These are phyloP conservation scores for Xylaria longipes DNA, from an alignment of 495 filamentous ascomycete genomes.

Conservation along the genomic window DNA sequence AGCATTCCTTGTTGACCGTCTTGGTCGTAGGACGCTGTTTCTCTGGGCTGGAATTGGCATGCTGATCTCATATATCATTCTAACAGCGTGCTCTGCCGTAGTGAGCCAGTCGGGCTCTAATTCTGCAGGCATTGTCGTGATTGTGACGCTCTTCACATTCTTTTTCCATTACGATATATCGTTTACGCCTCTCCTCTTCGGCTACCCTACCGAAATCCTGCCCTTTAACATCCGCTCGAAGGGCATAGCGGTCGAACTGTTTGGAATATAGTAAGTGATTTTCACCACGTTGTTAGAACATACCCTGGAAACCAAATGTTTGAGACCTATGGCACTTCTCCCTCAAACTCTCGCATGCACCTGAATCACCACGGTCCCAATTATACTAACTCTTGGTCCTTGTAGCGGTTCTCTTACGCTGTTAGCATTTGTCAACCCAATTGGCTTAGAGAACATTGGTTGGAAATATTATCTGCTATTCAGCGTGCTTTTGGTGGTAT, in stretches of 20 bases:
- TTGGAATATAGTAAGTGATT: slow-evolving; percentile 41
- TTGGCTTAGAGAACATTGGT: slow-evolving; percentile 47
- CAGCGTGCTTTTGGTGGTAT: slow-evolving; percentile 50
- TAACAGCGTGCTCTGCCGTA: slow-evolving; percentile 50
- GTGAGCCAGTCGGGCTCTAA: slow-evolving; percentile 37
- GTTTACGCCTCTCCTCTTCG: slow-evolving; percentile 35
- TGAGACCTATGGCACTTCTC: background rate
- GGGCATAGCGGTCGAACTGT: slow-evolving; percentile 56
- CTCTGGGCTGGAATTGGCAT: slow-evolving; percentile 59
- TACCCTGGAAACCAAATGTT: background rate
- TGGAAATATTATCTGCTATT: slow-evolving; percentile 55
- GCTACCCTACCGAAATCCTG: slow-evolving; percentile 49
- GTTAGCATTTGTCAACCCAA: slow-evolving; percentile 58
- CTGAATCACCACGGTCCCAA: background rate
- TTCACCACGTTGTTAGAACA: background rate
- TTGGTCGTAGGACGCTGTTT: slow-evolving; percentile 56
- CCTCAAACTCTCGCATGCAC: too few species aligned
- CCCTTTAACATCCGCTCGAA: slow-evolving; percentile 50
- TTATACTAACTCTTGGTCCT: background rate
- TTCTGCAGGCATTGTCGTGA: slow-evolving; percentile 47
- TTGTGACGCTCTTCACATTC: slow-evolving; percentile 50
- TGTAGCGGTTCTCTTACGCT: slow-evolving; percentile 50
- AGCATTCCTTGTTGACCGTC: slow-evolving; percentile 50
- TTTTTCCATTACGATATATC: slow-evolving; percentile 53
- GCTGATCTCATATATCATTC: slow-evolving; percentile 57